Evolutionary conservation across 371 early-diverging fungal species (phyloP), one percentile per base, ranked within the genome.

Genomic region (Rhizopus sp.): DNA sequence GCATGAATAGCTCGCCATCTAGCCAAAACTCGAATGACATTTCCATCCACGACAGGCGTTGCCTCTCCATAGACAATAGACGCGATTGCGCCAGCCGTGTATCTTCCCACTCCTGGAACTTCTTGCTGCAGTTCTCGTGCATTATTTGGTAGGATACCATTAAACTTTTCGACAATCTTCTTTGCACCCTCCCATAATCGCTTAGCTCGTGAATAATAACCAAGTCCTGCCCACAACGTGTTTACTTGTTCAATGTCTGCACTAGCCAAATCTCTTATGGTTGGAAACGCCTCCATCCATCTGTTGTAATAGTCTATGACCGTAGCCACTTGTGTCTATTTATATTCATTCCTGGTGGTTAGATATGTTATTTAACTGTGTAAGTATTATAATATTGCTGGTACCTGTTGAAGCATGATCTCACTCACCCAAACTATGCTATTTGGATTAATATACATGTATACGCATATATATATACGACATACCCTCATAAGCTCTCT

Each of bases 261-360:
- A 10, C 67, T 70, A 5, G 91, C 90, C 10, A 93, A 73, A 37
- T 76, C 84, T 10, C 57, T 53, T 3, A 93, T 73, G 2, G 93
- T 91, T 3, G 94, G 94, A 75, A 88, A 93, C 7, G 77, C 79
- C 6, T 57, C 54, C 83, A 92, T 87, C 94, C 93, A 93, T 15
- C 75, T 77, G 34, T 83, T 68, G 57, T 86, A 92, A 61, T 89
- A 93, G 1, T 74, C 78, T 17, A 85, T 85, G 6, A 90, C 91
- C 0, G 92, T 91, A 1, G 80, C 85, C 23, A 91, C 89, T 67
- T 88, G 89, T 0, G 91, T 91, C 78, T 83, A 54, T 44, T 35
- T 45, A 3, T 3, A 41, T 41, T 13, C 10, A 15, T 41, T 41
- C 15, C 9, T 23, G 2, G 23, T 23, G 23, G 23, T 23, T 23